A percentile compares a stretch with the other conserved stretches of the same genome.
phyloP scores from a whole-genome alignment of 495 filamentous ascomycete genomes.

The Penicillium ucsense region DNA sequence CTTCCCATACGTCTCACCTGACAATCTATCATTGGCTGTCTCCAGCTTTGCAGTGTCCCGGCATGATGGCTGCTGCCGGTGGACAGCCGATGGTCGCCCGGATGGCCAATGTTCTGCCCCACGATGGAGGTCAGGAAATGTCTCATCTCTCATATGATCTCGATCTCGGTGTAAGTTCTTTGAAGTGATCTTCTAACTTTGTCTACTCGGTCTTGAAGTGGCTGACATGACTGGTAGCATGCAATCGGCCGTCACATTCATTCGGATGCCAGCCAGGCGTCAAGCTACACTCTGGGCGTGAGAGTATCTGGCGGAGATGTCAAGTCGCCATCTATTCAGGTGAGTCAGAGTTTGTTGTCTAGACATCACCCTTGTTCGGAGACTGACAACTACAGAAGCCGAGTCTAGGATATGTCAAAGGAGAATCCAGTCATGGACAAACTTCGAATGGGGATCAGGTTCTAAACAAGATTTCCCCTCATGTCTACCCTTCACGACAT shows the following conservation, averaged over 20 bases:
- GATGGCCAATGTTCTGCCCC: too few relatives aligned
- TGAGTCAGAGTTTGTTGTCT: slow-evolving; percentile 9
- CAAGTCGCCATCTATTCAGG: slow-evolving; percentile 25
- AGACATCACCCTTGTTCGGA: neutral
- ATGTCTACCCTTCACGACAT: slow-evolving; percentile 14
- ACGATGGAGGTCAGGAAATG: too few relatives aligned
- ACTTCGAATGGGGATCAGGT: slow-evolving; percentile 31
- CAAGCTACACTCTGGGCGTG: slow-evolving; percentile 32
- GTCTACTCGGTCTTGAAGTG: too few relatives aligned
- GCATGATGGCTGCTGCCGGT: too few relatives aligned
- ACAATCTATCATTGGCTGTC: too few relatives aligned
- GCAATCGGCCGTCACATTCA: slow-evolving; percentile 17
- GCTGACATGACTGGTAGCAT: slow-evolving; percentile 13
- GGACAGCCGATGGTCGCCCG: too few relatives aligned
- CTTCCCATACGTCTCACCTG: too few relatives aligned
- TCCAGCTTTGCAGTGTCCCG: too few relatives aligned
- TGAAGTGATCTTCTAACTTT: too few relatives aligned
- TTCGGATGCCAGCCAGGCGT: slow-evolving; percentile 26
- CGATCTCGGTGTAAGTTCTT: too few relatives aligned
- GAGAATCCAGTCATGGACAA: slow-evolving; percentile 12
- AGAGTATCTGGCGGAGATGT: slow-evolving; percentile 7
- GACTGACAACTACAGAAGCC: slow-evolving; percentile 44
- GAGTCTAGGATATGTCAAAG: slow-evolving; percentile 35
- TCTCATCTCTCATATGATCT: too few relatives aligned
- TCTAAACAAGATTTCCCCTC: slow-evolving; percentile 26